A percentile compares a stretch with the other conserved stretches of the same genome.
phyloP scores from a whole-genome alignment of 129 eudicot genomes.

The Dittrichia graveolens region DNA sequence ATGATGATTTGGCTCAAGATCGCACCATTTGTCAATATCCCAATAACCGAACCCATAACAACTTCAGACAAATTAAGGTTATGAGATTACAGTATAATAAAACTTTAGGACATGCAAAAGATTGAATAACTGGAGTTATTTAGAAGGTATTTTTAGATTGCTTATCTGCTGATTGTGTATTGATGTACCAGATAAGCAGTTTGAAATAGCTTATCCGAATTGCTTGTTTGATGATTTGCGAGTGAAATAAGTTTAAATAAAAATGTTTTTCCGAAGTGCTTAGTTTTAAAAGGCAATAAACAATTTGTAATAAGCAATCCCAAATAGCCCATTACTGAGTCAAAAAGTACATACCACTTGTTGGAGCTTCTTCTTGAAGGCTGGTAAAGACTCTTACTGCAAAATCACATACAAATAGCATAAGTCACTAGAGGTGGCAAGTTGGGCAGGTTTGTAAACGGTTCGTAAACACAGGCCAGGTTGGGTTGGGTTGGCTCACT shows the following conservation, averaged over 20 bases:
- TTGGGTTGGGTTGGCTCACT: not conserved
- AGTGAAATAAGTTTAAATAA: too few species aligned
- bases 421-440: not conserved
- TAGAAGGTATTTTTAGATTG: too few species aligned
- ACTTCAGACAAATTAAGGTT: conserved; percentile 37
- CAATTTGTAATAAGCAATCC: too few species aligned
- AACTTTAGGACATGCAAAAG: not conserved
- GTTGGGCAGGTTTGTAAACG: not conserved
- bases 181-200: too few species aligned
- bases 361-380: conserved; percentile 92
- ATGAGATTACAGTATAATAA: not conserved
- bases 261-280: too few species aligned
- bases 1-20: conserved; percentile 75
- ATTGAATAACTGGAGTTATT: not conserved
- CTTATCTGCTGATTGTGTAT: too few species aligned
- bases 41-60: conserved; percentile 73
- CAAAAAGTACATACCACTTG: conserved; percentile 58
- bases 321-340: not conserved
- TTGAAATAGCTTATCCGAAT: too few species aligned
- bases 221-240: too few species aligned
- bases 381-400: conserved; percentile 97
- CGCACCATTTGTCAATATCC: conserved; percentile 73
- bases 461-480: not conserved
- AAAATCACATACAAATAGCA: conserved; percentile 21
- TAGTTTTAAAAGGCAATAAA: too few species aligned